Evolutionary conservation across 2,329 filamentous ascomycete species (phyloP).

Genomic region (Stachybotrys echinatus): DNA sequence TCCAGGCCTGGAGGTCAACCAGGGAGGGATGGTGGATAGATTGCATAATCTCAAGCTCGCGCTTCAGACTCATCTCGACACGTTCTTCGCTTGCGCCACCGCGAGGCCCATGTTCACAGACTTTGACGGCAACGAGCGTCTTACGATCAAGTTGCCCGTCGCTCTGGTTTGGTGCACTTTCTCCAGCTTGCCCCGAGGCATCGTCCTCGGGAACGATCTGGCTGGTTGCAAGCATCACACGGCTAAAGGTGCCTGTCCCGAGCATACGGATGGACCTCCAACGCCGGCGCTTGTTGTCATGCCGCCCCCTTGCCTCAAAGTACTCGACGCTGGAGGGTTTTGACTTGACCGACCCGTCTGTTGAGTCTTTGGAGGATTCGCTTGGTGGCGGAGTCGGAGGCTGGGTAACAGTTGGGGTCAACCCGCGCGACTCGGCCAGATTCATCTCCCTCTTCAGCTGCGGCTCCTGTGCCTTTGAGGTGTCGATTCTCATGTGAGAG

Average conservation of each 20-base stretch:
- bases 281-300: constrained; percentile 63
- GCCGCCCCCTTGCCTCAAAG: constrained; percentile 64
- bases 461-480: constrained; percentile 33
- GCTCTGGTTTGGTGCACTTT: constrained; percentile 15
- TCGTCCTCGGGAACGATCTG: constrained; percentile 53
- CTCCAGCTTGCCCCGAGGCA: constrained; percentile 29
- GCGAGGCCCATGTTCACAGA: constrained; percentile 90
- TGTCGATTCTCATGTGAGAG: constrained; percentile 40
- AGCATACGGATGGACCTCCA: constrained; percentile 79
- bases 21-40: constrained; percentile 83
- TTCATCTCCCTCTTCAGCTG: constrained; percentile 71
- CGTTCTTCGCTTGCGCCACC: constrained; percentile 91
- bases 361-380: constrained; percentile 53
- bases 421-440: constrained; percentile 71
- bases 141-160: constrained; percentile 50
- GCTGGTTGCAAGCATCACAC: constrained; percentile 85
- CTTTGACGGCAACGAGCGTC: constrained; percentile 87
- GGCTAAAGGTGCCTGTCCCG: constrained; percentile 92
- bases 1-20: constrained; percentile 88
- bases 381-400: constrained; percentile 80
- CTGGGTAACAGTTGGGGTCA: constrained; percentile 54
- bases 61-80: constrained; percentile 87
- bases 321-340: constrained; percentile 46
- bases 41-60: constrained; percentile 92
- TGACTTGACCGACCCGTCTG: constrained; percentile 33